Percentiles rank a stretch among this genome's conserved stretches.
phyloP scores from a whole-genome alignment of 2,329 filamentous ascomycete species.

The Fusarium torulosum region DNA sequence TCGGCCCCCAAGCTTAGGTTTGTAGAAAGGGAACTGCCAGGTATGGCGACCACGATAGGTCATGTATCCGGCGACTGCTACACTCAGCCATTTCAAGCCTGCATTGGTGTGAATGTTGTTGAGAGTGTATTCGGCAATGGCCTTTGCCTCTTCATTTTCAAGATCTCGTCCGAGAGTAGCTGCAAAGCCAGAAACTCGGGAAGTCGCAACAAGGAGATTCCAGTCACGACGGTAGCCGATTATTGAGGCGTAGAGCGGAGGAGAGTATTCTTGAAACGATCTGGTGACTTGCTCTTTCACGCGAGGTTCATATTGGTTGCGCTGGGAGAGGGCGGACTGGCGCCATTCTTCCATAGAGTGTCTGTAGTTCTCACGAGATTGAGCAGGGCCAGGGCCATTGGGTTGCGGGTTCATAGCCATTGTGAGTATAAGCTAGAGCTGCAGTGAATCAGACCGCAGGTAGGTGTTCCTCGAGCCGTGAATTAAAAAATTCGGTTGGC shows the following conservation, averaged over 20 bases:
- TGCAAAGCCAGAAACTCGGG: constrained; percentile 48
- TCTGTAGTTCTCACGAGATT: constrained; percentile 45
- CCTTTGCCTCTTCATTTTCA: constrained; percentile 54
- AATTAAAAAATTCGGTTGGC: constrained; percentile 1
- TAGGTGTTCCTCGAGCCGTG: not conserved
- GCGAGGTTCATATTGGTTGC: constrained; percentile 48
- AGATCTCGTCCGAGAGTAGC: constrained; percentile 50
- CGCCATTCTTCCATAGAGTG: constrained; percentile 52
- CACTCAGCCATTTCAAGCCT: constrained; percentile 47
- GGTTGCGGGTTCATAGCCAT: constrained; percentile 38
- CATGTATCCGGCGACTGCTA: constrained; percentile 47
- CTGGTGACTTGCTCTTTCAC: constrained; percentile 52
- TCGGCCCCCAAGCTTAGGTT: constrained; percentile 44
- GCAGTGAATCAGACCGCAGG: not conserved
- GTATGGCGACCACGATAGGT: constrained; percentile 47
- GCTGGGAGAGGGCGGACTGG: constrained; percentile 47
- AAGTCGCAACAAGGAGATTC: constrained; percentile 49
- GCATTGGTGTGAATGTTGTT: constrained; percentile 51
- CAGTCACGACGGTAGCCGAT: constrained; percentile 48
- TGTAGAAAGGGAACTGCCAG: constrained; percentile 50
- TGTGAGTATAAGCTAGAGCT: not conserved
- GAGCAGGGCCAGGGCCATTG: constrained; percentile 27
- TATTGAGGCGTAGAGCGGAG: constrained; percentile 51
- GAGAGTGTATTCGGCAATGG: constrained; percentile 52
- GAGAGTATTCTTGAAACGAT: constrained; percentile 50